These are phyloP conservation scores for Sclerotinia trifoliorum DNA, from an alignment of 2,329 filamentous ascomycete genomes.

Conservation along the genomic window DNA sequence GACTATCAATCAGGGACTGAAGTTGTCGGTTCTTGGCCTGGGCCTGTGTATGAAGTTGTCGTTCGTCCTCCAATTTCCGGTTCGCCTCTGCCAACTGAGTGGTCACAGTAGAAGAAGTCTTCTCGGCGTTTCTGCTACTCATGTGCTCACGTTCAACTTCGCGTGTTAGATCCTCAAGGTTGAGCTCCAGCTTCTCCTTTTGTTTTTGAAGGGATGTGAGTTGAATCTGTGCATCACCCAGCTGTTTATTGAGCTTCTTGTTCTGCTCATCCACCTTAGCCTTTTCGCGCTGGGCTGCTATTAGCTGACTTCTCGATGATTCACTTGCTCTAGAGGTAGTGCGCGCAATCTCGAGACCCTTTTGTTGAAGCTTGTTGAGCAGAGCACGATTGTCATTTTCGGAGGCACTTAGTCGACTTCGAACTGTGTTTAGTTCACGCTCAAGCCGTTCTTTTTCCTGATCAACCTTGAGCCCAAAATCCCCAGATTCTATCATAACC, in stretches of 20 bases:
- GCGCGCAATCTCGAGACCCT: conserved; percentile 91
- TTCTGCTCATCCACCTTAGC: conserved; percentile 78
- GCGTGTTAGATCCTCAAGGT: conserved; percentile 87
- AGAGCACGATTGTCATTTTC: conserved; percentile 94
- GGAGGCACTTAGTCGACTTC: conserved; percentile 83
- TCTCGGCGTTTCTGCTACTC: conserved; percentile 84
- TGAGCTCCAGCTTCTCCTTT: conserved; percentile 86
- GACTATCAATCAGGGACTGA: conserved; percentile 73
- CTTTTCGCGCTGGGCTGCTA: conserved; percentile 80
- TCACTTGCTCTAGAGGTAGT: conserved; percentile 85
- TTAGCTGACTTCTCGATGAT: conserved; percentile 73
- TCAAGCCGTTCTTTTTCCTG: conserved; percentile 93
- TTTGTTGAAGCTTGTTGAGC: conserved; percentile 97
- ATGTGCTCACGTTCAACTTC: conserved; percentile 89
- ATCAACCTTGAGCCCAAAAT: conserved; percentile 85
- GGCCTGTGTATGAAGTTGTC: conserved; percentile 79
- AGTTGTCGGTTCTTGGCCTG: conserved; percentile 81
- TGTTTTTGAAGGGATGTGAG: conserved; percentile 88
- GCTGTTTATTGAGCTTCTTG: conserved; percentile 74
- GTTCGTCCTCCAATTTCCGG: conserved; percentile 84
- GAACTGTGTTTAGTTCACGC: conserved; percentile 85
- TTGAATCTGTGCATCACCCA: conserved; percentile 80
- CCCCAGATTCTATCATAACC: conserved; percentile 83
- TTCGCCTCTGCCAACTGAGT: conserved; percentile 87
- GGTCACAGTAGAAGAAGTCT: conserved; percentile 74